Evolutionary conservation across 371 early-diverging fungal species (phyloP).

Genomic region (Rhizopus sp.): DNA sequence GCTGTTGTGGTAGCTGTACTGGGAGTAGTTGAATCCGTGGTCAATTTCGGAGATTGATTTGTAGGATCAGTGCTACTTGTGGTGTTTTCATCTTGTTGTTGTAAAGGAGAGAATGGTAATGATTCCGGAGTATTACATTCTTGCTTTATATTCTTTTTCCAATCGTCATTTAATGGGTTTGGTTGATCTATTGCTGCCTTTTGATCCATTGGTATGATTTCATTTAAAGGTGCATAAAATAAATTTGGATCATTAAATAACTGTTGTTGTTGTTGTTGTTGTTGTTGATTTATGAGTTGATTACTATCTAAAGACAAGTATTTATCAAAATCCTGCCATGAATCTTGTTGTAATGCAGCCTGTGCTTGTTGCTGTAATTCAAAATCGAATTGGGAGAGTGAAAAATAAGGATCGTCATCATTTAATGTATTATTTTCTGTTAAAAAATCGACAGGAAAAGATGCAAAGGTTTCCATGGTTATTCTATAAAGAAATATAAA

Average conservation of each 20-base stretch:
- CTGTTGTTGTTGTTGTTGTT: not conserved
- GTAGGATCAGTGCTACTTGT: not conserved
- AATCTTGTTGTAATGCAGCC: constrained; percentile 33
- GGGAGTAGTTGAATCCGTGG: constrained; percentile 3
- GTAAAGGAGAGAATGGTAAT: constrained; percentile 20
- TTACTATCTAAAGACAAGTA: constrained; percentile 33
- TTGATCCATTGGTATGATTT: constrained; percentile 9
- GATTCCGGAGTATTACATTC: constrained; percentile 30
- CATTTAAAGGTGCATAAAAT: constrained; percentile 22
- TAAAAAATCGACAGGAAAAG: constrained; percentile 26
- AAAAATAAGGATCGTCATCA: constrained; percentile 26
- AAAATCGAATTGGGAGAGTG: constrained; percentile 43
- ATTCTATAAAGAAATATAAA: not conserved
- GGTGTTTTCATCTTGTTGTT: constrained; percentile 6
- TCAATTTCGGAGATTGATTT: constrained; percentile 5
- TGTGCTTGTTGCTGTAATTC: constrained; percentile 50
- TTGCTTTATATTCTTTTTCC: constrained; percentile 13
- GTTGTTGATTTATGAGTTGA: constrained; percentile 8
- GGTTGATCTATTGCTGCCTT: not conserved
- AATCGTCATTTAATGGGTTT: constrained; percentile 7
- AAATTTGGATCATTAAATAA: constrained; percentile 13
- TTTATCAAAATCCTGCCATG: constrained; percentile 45
- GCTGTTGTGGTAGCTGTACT: constrained; percentile 4
- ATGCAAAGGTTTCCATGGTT: constrained; percentile 31
- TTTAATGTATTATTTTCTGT: constrained; percentile 11